Evolutionary conservation across 2,329 filamentous ascomycete species (phyloP), one percentile per base, ranked within the genome.

Genomic region (Aspergillus pseudoglaucus): DNA sequence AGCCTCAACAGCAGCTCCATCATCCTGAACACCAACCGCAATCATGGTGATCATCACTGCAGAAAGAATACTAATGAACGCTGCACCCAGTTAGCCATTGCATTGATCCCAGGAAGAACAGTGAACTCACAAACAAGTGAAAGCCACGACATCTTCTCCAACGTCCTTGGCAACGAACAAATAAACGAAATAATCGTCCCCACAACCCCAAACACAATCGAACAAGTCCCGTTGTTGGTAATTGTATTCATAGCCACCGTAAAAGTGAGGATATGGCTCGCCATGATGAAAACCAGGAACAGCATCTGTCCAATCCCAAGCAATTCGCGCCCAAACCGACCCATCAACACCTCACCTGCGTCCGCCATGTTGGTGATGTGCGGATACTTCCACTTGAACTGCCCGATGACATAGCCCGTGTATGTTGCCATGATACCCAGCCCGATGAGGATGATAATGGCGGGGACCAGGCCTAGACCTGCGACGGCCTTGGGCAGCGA

Each of bases 241-340:
- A 88, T 72, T 44, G 76, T 81, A 56, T 82, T 82, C 66, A 87
- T 79, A 55, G 84, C 84, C 57, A 87, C 83, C 27, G 77, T 78
- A 54, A 87, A 87, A 0, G 83, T 86, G 52, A 88, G 70, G 45
- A 85, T 74, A 66, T 89, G 86, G n/a, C 83, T 85, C 30, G 79
- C 82, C 66, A 85, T 82, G 56, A 86, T 77, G 67, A 88, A 86
- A 47, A 84, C 69, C 35, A 88, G 71, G 64, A 87, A 81, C 15
- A 87, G 65, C 8, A 78, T 69, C 56, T 85, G 83, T 53, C 78
- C 82, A 53, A 72, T 66, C 20, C 82, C 82, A 40, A 86, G 70
- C 27, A 88, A 54, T 61, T 85, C 81, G 52, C 81, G 78, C 1
- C 82, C 83, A 35, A 79, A 69, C 15, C 67, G 70, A 7, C 85